Evolutionary conservation across 2,329 filamentous ascomycete genomes (phyloP).

Genomic region (Trichoderma cornu-damae): DNA sequence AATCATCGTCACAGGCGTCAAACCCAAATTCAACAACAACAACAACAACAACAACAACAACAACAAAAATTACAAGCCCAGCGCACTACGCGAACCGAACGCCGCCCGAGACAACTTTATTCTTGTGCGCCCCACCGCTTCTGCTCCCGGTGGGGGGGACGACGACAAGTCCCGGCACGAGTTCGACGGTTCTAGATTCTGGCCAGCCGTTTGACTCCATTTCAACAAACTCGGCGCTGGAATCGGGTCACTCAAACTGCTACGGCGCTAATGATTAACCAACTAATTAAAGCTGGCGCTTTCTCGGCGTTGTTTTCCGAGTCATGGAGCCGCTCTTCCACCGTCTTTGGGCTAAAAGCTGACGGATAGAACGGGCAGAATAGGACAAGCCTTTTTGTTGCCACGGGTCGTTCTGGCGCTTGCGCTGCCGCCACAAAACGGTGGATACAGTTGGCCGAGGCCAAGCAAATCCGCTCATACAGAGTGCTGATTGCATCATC

Average conservation of each 20-base stretch:
- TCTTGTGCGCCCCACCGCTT: background rate
- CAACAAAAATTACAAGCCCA: no score
- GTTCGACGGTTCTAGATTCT: background rate
- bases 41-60: no score
- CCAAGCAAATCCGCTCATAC: background rate
- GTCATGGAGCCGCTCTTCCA: background rate
- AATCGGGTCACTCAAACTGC: background rate
- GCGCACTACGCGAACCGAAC: no score
- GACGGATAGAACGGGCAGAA: no score
- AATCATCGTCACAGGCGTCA: no score
- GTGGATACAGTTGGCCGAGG: background rate
- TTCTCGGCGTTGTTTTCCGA: slow-evolving; percentile 11
- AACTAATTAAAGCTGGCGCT: slow-evolving; percentile 3
- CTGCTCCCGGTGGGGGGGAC: background rate
- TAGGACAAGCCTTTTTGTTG: background rate
- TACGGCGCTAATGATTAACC: background rate
- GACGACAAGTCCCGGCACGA: background rate
- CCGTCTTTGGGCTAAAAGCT: slow-evolving; percentile 3
- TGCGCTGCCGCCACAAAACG: background rate
- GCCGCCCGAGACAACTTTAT: background rate
- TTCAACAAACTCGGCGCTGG: background rate
- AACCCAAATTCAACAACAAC: no score
- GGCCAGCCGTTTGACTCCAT: background rate
- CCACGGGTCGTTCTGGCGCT: background rate
- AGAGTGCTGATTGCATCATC: slow-evolving; percentile 1